A percentile compares a stretch with the other conserved stretches of the same genome.
Conservation (phyloP, 164 flowering plant genomes). For the Amborella trichopoda region DNA sequence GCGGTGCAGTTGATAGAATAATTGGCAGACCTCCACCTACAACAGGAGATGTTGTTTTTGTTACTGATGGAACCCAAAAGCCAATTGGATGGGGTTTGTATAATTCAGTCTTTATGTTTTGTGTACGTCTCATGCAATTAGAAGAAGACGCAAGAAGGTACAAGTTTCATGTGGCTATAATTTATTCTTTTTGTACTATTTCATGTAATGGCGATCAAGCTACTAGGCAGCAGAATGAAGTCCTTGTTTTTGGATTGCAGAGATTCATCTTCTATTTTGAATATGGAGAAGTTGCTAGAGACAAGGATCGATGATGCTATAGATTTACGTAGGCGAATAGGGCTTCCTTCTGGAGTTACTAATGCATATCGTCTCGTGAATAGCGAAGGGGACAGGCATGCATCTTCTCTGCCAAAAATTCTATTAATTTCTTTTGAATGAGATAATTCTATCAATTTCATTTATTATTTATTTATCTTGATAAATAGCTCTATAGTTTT, state of each 20-base stretch:
- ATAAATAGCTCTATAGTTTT: too few relatives aligned
- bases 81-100: conserved; percentile 95
- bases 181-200: too few relatives aligned
- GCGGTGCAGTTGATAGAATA: conserved; percentile 93
- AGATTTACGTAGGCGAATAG: conserved; percentile 45
- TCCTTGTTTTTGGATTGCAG: conserved; percentile 21
- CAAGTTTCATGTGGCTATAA: too few relatives aligned
- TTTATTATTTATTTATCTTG: too few relatives aligned
- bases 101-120: conserved; percentile 87
- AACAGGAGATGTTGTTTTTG: conserved; percentile 84
- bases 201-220: background rate
- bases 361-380: conserved; percentile 90
- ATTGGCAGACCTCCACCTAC: conserved; percentile 83
- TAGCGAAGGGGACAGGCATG: conserved; percentile 93
- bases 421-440: too few relatives aligned
- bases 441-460: too few relatives aligned
- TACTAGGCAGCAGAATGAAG: too few relatives aligned
- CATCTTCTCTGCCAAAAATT: too few relatives aligned
- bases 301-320: conserved; percentile 58
- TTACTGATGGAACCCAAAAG: conserved; percentile 82
- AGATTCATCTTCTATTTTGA: conserved; percentile 57
- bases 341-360: conserved; percentile 67
- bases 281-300: conserved; percentile 72
- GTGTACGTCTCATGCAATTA: conserved; percentile 91
- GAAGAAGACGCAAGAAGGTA: conserved; percentile 81